A percentile compares a stretch with the other conserved stretches of the same genome.
phyloP scores from a whole-genome alignment of 495 filamentous ascomycete genomes.

The Trichoderma parareesei region DNA sequence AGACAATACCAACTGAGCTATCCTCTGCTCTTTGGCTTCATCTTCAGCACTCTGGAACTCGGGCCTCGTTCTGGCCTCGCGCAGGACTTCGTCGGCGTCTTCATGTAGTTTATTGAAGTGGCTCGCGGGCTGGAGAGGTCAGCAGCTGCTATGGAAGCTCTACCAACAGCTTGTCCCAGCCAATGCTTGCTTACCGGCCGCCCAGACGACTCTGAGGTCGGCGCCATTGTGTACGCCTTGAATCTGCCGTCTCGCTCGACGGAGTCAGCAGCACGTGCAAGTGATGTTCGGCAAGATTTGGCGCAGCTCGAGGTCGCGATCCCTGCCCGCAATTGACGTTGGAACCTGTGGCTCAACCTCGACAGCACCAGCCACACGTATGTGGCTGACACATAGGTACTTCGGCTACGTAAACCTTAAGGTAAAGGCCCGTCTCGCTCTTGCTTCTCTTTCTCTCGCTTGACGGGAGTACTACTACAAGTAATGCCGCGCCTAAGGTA shows the following conservation, averaged over 20 bases:
- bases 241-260: neutral
- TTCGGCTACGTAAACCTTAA: neutral
- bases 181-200: constrained; percentile 9
- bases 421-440: no score
- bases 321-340: neutral
- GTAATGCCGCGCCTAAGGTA: neutral
- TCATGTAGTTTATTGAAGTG: constrained; percentile 11
- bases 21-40: constrained; percentile 19
- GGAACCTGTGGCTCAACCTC: constrained; percentile 3
- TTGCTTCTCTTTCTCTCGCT: no score
- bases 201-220: constrained; percentile 6
- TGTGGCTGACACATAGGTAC: neutral
- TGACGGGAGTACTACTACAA: neutral
- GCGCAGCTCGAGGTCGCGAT: neutral
- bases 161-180: neutral
- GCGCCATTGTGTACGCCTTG: constrained; percentile 1
- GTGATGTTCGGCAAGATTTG: constrained; percentile 1
- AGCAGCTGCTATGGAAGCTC: neutral
- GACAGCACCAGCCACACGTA: neutral
- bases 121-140: neutral
- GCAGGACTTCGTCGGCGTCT: constrained; percentile 8
- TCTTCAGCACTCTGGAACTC: constrained; percentile 16
- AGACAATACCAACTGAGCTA: constrained; percentile 20
- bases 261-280: constrained; percentile 2
- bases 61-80: constrained; percentile 7